These are phyloP conservation scores for Lipomyces starkeyi DNA, from an alignment of 805 yeast species.

Conservation along the genomic window DNA sequence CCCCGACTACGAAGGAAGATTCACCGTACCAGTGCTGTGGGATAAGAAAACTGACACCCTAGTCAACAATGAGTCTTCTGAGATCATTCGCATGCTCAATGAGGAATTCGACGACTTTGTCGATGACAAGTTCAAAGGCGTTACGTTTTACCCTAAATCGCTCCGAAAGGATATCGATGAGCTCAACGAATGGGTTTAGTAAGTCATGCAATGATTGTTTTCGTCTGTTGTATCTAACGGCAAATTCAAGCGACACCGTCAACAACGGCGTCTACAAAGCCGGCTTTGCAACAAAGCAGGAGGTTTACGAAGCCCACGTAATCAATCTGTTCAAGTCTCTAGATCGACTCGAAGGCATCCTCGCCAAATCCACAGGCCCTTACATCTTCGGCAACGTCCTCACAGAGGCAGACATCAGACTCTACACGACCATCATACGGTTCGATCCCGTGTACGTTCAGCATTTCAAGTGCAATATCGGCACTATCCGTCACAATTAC, in stretches of 20 bases:
- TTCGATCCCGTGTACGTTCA: slow-evolving; percentile 94
- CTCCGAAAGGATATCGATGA: slow-evolving; percentile 69
- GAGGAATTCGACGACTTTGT: slow-evolving; percentile 63
- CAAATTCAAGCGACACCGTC: slow-evolving; percentile 59
- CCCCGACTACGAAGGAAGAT: slow-evolving; percentile 78
- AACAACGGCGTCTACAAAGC: slow-evolving; percentile 93
- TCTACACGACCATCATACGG: slow-evolving; percentile 84
- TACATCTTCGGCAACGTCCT: slow-evolving; percentile 67
- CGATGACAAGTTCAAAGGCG: slow-evolving; percentile 53
- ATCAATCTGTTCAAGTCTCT: slow-evolving; percentile 65
- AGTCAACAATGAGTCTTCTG: slow-evolving; percentile 91
- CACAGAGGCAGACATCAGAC: slow-evolving; percentile 90
- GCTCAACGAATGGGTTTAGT: slow-evolving; percentile 77
- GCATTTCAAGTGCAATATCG: slow-evolving; percentile 91
- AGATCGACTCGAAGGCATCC: slow-evolving; percentile 70
- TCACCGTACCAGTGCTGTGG: slow-evolving; percentile 94
- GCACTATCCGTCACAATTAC: slow-evolving; percentile 76
- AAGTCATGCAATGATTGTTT: background rate
- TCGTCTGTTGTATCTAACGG: background rate
- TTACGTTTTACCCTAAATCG: slow-evolving; percentile 68
- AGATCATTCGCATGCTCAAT: slow-evolving; percentile 83
- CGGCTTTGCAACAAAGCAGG: slow-evolving; percentile 87
- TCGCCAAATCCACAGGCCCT: slow-evolving; percentile 50
- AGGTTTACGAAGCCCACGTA: slow-evolving; percentile 76
- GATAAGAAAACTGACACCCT: slow-evolving; percentile 81